Evolutionary conservation across 176 grass and related monocot genomes (phyloP), one percentile per base, ranked within the genome.

Genomic region (Paspalum vaginatum): DNA sequence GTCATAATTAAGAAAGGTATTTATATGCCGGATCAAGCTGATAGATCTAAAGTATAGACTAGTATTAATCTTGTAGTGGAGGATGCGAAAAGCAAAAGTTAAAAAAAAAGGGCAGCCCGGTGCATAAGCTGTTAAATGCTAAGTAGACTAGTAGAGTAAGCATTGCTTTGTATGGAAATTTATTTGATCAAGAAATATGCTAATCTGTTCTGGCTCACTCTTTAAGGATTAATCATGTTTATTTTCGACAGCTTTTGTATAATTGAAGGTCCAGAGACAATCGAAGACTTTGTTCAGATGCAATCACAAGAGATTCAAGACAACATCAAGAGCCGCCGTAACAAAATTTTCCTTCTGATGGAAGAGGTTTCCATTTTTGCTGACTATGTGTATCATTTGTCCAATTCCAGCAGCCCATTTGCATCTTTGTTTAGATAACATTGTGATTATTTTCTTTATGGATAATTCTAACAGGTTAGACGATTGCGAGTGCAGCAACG

Each of bases 271-370:
- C 92, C 96, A 60, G 90, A 95, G 75, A 98, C 90, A 17, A 61
- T 95, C 9, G 86, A 93, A 66, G 88, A 93, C 68, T 98, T 98
- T 57, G 83, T 86, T 81, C 86, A 93, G 67, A 87, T 98, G 88
- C 88, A 93, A 46, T 56, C 84, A 4, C 92, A 93, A 77, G 92
- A 95, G 85, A 95, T 95, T 73, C 84, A 92, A 66, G 90, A 93
- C 56, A 98, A 91, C 46, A 93, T 95, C 79, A 91, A 78, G 80
- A 95, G 84, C 75, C 86, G 96, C 5, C 85, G 96, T 55, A 95
- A 83, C 73, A 98, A 89, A 88, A 98, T 88, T 56, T 98, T 98
- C 79, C 90, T 93, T 84, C 85, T 95, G 43, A 98, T 98, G 96
- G 96, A 98, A 84, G 96, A 98, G 90, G 92, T 95, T 78, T 75